These are phyloP conservation scores for Melanopsichium pennsylvanicum DNA, from an alignment of 1,284 basidiomycete genomes.

Conservation along the genomic window DNA sequence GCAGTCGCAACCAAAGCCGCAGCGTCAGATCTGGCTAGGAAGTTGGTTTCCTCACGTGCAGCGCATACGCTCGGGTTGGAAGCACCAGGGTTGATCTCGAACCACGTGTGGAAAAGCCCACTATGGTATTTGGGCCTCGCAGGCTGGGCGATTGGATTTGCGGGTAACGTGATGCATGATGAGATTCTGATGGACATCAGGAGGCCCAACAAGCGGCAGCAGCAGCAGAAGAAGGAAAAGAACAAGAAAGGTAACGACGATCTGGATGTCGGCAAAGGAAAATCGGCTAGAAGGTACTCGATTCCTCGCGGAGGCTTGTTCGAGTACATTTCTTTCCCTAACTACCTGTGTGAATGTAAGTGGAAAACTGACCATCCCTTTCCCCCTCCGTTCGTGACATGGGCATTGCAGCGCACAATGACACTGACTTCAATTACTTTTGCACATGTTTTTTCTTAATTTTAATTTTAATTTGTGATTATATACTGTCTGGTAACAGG, in stretches of 20 bases:
- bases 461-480: too few relatives aligned
- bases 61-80: conserved; percentile 20
- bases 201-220: conserved; percentile 28
- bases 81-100: conserved; percentile 46
- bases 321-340: conserved; percentile 83
- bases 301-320: conserved; percentile 85
- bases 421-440: too few relatives aligned
- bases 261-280: conserved; percentile 45
- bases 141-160: conserved; percentile 77
- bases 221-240: conserved; percentile 3
- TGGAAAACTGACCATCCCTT: conserved; percentile 1
- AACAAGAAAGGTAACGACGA: background rate
- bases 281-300: conserved; percentile 73
- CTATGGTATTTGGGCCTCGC: conserved; percentile 74
- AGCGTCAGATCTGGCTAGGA: conserved; percentile 18
- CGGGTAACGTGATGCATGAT: conserved; percentile 84
- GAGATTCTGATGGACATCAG: conserved; percentile 79
- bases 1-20: conserved; percentile 5
- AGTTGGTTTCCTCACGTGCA: conserved; percentile 19
- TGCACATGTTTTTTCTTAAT: too few relatives aligned
- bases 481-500: conserved; percentile 41
- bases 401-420: too few relatives aligned
- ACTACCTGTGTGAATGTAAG: conserved; percentile 84
- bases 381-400: too few relatives aligned
- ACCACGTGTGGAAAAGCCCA: conserved; percentile 56